Conservation (phyloP, 2,329 filamentous ascomycete species). For the Epichloe typhina region DNA sequence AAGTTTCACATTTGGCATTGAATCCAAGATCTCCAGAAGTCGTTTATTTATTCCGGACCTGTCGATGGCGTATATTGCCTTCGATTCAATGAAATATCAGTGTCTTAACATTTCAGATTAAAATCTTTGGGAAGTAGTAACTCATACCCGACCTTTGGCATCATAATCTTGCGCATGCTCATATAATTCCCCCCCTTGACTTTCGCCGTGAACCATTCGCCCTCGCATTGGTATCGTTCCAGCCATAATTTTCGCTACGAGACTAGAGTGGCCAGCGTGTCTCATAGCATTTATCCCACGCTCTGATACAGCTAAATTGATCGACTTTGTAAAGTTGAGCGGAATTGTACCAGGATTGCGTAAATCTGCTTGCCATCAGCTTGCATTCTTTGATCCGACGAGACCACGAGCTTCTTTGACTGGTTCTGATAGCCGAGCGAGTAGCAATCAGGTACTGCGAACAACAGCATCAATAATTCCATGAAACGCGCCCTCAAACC, state of each 20-base stretch:
- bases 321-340: conserved; percentile 95
- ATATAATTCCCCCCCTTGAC: conserved; percentile 52
- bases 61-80: conserved; percentile 81
- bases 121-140: neutral
- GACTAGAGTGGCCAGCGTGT: conserved; percentile 48
- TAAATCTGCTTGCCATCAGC: conserved; percentile 49
- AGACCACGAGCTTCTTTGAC: neutral
- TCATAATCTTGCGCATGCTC: conserved; percentile 87
- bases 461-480: neutral
- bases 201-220: conserved; percentile 82
- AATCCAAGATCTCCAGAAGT: conserved; percentile 71
- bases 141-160: conserved; percentile 63
- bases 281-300: conserved; percentile 82
- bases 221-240: conserved; percentile 87
- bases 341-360: conserved; percentile 70
- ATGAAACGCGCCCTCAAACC: too few species aligned
- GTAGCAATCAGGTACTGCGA: neutral
- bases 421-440: neutral
- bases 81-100: conserved; percentile 5
- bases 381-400: neutral
- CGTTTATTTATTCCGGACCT: conserved; percentile 69
- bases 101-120: neutral
- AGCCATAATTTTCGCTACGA: conserved; percentile 61
- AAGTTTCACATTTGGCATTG: conserved; percentile 77
- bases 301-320: conserved; percentile 90